Percentiles rank a stretch among this genome's conserved stretches.
phyloP scores from a whole-genome alignment of 805 yeast species.

The Candida rishiriensis region DNA sequence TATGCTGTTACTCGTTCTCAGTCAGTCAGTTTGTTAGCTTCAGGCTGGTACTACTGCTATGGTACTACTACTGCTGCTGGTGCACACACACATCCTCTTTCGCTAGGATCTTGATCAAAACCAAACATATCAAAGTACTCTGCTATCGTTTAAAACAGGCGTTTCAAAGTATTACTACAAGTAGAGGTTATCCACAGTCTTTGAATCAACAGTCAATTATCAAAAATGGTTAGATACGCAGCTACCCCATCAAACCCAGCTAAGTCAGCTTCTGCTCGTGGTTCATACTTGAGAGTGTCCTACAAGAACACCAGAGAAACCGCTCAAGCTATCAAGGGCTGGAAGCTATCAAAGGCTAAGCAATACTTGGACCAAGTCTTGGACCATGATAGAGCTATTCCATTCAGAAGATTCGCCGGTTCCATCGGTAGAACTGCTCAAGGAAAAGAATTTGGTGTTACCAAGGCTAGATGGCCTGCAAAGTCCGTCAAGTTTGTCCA shows the following conservation, averaged over 20 bases:
- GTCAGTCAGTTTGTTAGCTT: no score
- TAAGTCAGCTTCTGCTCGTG: slow-evolving; percentile 98
- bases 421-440: slow-evolving; percentile 99
- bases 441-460: slow-evolving; percentile 99
- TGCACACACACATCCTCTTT: no score
- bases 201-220: background rate
- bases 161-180: no score
- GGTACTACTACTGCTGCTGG: no score
- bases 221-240: slow-evolving; percentile 97
- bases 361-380: slow-evolving; percentile 92
- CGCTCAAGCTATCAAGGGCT: slow-evolving; percentile 96
- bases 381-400: slow-evolving; percentile 99
- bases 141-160: no score
- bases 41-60: no score
- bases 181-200: background rate
- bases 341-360: slow-evolving; percentile 96
- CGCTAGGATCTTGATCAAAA: no score
- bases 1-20: no score
- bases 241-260: slow-evolving; percentile 99
- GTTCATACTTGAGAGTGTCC: slow-evolving; percentile 98
- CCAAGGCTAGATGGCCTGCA: slow-evolving; percentile 99
- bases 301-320: slow-evolving; percentile 99
- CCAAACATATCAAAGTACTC: no score
- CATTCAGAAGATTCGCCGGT: slow-evolving; percentile 96
- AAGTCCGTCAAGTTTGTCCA: slow-evolving; percentile 95